Evolutionary conservation across 371 early-diverging fungal genomes (phyloP).

Genomic region (Zychaea mexicana): DNA sequence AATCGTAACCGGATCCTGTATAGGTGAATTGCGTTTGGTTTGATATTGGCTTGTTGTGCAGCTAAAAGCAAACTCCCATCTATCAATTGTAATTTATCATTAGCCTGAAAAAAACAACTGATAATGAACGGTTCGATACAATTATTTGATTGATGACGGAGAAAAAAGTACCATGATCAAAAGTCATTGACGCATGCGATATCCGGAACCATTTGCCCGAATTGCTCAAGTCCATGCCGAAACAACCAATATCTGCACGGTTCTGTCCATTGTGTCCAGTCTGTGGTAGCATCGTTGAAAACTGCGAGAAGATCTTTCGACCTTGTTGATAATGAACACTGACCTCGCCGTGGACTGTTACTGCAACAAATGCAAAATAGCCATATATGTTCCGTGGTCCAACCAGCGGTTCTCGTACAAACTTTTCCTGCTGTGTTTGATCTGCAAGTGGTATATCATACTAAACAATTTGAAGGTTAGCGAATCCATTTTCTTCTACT

Average conservation of each 20-base stretch:
- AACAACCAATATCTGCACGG: constrained; percentile 38
- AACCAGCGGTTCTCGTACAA: constrained; percentile 16
- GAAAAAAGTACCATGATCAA: constrained; percentile 23
- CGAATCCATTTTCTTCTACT: background rate
- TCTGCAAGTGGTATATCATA: constrained; percentile 7
- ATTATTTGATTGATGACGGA: background rate
- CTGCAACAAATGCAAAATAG: constrained; percentile 37
- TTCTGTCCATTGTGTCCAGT: constrained; percentile 26
- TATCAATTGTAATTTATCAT: background rate
- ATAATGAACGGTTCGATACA: no score
- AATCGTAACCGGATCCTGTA: constrained; percentile 38
- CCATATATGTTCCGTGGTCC: constrained; percentile 53
- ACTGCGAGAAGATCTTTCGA: constrained; percentile 35
- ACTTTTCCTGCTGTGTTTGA: constrained; percentile 11
- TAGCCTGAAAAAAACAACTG: no score
- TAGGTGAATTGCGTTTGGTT: constrained; percentile 29
- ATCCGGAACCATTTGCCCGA: constrained; percentile 42
- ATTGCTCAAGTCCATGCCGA: constrained; percentile 36
- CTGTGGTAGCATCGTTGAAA: constrained; percentile 37
- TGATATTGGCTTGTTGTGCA: constrained; percentile 31
- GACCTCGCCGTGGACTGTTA: constrained; percentile 45
- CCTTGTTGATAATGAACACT: constrained; percentile 49
- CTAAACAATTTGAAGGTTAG: constrained; percentile 12
- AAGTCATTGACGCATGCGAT: constrained; percentile 41
- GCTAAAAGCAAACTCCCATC: constrained; percentile 39